Base-by-base conservation (phyloP, 2,329 filamentous ascomycete genomes). In the Thermochaetoides dissita region DNA sequence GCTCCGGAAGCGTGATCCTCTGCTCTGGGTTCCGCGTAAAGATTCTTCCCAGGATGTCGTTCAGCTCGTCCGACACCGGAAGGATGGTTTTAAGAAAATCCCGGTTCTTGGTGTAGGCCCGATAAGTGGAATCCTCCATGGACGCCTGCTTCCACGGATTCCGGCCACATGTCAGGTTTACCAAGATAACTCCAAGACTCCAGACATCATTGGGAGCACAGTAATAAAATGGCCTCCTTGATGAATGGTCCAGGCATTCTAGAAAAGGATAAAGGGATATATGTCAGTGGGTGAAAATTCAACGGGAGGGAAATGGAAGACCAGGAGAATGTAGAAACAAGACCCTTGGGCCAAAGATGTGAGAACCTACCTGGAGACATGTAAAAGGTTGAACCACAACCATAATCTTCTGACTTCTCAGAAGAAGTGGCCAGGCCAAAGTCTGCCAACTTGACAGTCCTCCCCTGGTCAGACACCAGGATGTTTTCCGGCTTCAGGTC, bases 101-200 rank as follows among this genome's bases (percentile, higher is more conserved):
- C 47, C 78, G 77, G 58, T 87, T 86, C 67, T 81, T 81, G 53
- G 84, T 74, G 65, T 84, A 96, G 42, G 88, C 88, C 56, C 83
- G 78, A 73, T 96, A 98, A 37, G 91, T 96, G 50, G 86, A 86
- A 63, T 98, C 91, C 61, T 94, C 86, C 53, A 78, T 70, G 9
- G 87, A 94, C 48, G 91, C 91, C 60, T 91, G 83, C 68, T 96
- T 96, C 91, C 91, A 98, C 46, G 91, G 91, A 65, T 98, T 98
- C 61, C 91, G 86, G 58, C 91, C 91, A 66, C 91, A 98, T 40
- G 87, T 94, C 52, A 98, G 72, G 68, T 98, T 98, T 55, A 98
- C 87, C 47, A 98, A 73, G 59, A 98, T 94, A 41, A 98, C 89
- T 53, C 91, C 91, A n/a, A 98, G 74, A 57, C 84, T 89, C 91